These are phyloP conservation scores for Pseudogymnoascus verrucosus DNA, from an alignment of 2,329 filamentous ascomycete genomes.

Conservation along the genomic window DNA sequence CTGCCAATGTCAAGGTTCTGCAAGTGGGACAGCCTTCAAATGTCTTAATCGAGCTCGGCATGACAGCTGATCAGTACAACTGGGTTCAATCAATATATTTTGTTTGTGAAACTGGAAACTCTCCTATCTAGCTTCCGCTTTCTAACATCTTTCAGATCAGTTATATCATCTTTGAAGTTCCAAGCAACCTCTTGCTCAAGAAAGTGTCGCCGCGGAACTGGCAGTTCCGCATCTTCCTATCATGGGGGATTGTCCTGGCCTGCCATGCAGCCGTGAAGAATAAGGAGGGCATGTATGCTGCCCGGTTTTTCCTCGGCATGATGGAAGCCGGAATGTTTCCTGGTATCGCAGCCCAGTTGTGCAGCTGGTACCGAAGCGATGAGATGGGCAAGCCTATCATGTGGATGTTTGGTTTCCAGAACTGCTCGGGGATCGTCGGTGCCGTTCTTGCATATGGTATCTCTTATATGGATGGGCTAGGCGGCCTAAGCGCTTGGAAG, in stretches of 20 bases:
- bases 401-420: constrained; percentile 36
- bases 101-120: constrained; percentile 20
- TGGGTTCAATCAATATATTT: constrained; percentile 34
- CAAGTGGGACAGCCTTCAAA: constrained; percentile 33
- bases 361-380: constrained; percentile 39
- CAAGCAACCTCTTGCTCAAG: constrained; percentile 33
- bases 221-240: constrained; percentile 31
- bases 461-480: constrained; percentile 33
- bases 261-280: constrained; percentile 34
- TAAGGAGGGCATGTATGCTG: constrained; percentile 30
- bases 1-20: constrained; percentile 34
- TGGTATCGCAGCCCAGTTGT: constrained; percentile 34
- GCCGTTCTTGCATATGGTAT: constrained; percentile 45
- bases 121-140: not conserved
- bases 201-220: constrained; percentile 29
- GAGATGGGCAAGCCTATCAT: constrained; percentile 35
- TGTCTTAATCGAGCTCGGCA: constrained; percentile 31
- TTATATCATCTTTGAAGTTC: constrained; percentile 35
- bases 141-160: constrained; percentile 24
- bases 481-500: constrained; percentile 47
- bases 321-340: constrained; percentile 38
- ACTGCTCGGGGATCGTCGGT: constrained; percentile 30
- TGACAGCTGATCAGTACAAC: constrained; percentile 35
- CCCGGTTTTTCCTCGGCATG: constrained; percentile 34
- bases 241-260: constrained; percentile 32